Evolutionary conservation across 352 stramenopile species (phyloP).

Genomic region (Globisporangium ultimum): DNA sequence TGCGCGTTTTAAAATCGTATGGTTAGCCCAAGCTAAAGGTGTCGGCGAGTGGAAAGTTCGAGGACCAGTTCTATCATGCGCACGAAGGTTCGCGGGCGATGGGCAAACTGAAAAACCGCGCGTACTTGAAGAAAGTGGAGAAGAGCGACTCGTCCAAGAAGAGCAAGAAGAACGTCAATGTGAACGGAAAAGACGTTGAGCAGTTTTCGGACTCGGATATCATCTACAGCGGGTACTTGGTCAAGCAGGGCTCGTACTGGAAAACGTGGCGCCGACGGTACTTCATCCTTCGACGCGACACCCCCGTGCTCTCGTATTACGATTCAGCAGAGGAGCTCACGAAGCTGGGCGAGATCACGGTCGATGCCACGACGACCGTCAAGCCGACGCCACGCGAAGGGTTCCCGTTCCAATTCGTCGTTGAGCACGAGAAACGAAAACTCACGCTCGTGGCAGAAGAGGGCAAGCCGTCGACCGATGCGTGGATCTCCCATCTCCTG

Average conservation of each 20-base stretch:
- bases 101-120: slow-evolving; percentile 74
- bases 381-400: slow-evolving; percentile 40
- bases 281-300: slow-evolving; percentile 78
- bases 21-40: slow-evolving; percentile 65
- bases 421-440: slow-evolving; percentile 64
- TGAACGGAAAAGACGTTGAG: slow-evolving; percentile 75
- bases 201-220: slow-evolving; percentile 87
- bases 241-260: slow-evolving; percentile 88
- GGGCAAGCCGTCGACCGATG: slow-evolving; percentile 39
- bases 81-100: slow-evolving; percentile 77
- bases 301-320: slow-evolving; percentile 80
- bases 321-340: slow-evolving; percentile 68
- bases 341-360: slow-evolving; percentile 74
- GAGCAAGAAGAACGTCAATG: slow-evolving; percentile 55
- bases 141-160: slow-evolving; percentile 28
- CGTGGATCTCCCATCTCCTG: slow-evolving; percentile 65
- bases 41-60: slow-evolving; percentile 76
- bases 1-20: not conserved
- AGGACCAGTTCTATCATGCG: slow-evolving; percentile 87
- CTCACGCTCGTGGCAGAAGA: slow-evolving; percentile 73
- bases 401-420: slow-evolving; percentile 63
- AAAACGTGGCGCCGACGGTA: slow-evolving; percentile 81
- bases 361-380: slow-evolving; percentile 66
- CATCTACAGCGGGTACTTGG: slow-evolving; percentile 68
- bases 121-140: slow-evolving; percentile 50